Conservation (phyloP, 192 early-diverging fungal species). For the Coemansia sp. region DNA sequence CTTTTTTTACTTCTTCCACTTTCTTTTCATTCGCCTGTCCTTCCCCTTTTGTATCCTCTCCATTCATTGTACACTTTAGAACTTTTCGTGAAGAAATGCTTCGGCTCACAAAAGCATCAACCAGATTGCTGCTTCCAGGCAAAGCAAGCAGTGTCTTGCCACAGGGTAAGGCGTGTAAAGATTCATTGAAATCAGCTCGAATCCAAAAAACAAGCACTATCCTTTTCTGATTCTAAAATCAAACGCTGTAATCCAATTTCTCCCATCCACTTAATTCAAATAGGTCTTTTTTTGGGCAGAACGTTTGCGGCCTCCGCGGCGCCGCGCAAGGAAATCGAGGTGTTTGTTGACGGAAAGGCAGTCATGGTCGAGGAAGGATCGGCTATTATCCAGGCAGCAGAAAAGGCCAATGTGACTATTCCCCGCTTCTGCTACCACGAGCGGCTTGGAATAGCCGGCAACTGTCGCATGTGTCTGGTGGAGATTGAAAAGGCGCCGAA, state of each 20-base stretch:
- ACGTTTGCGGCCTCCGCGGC: neutral
- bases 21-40: neutral
- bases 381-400: constrained; percentile 97
- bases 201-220: no score
- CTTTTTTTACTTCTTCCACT: no score
- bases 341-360: constrained; percentile 89
- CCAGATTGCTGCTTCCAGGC: neutral
- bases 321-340: constrained; percentile 67
- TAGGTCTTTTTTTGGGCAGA: neutral
- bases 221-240: no score
- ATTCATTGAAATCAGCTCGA: neutral
- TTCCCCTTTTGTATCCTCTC: neutral
- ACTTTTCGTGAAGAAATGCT: constrained; percentile 8
- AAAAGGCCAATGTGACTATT: constrained; percentile 84
- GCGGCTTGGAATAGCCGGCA: constrained; percentile 94
- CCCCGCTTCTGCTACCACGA: constrained; percentile 81
- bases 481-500: constrained; percentile 97
- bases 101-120: neutral
- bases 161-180: constrained; percentile 5
- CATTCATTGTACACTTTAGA: no score
- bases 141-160: neutral
- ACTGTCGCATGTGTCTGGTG: constrained; percentile 99
- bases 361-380: constrained; percentile 89
- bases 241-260: no score
- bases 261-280: neutral